A percentile compares a stretch with the other conserved stretches of the same genome.
Evolutionary conservation across 2,329 filamentous ascomycete species (phyloP).

Genomic region (Monilinia polystroma): DNA sequence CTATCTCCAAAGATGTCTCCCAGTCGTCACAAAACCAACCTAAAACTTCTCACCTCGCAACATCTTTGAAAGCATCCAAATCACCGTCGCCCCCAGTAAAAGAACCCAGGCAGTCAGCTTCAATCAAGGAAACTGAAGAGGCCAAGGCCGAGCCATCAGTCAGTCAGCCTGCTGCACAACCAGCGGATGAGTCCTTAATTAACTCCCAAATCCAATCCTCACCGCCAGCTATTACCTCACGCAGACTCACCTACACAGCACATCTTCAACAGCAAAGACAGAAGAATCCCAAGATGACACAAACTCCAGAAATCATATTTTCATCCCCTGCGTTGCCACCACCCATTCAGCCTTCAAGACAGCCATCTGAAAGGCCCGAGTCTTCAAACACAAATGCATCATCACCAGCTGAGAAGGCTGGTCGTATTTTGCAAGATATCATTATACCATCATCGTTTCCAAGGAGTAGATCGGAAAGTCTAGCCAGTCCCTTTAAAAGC

Average conservation of each 20-base stretch:
- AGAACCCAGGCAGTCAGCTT: conserved; percentile 4
- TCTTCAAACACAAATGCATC: conserved; percentile 25
- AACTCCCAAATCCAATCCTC: conserved; percentile 38
- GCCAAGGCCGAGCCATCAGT: background rate
- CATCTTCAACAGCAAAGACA: conserved; percentile 35
- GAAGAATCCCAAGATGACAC: conserved; percentile 30
- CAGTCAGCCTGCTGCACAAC: conserved; percentile 13
- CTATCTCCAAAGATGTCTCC: background rate
- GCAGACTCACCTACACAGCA: conserved; percentile 37
- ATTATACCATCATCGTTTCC: conserved; percentile 37
- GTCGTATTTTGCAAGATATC: conserved; percentile 40
- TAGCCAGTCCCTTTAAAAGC: conserved; percentile 41
- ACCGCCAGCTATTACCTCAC: conserved; percentile 36
- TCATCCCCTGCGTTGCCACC: conserved; percentile 40
- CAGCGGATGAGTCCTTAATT: conserved; percentile 27
- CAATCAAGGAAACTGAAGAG: background rate
- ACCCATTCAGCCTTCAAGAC: conserved; percentile 29
- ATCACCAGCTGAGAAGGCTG: conserved; percentile 38
- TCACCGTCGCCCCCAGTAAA: conserved; percentile 36
- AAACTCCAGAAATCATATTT: conserved; percentile 40
- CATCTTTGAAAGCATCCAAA: conserved; percentile 38
- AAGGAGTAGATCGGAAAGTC: conserved; percentile 38
- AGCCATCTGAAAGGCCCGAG: conserved; percentile 23
- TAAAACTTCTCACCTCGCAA: conserved; percentile 21
- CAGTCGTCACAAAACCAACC: background rate